Evolutionary conservation across 352 stramenopile species (phyloP).

Genomic region (Globisporangium recalcitrans): DNA sequence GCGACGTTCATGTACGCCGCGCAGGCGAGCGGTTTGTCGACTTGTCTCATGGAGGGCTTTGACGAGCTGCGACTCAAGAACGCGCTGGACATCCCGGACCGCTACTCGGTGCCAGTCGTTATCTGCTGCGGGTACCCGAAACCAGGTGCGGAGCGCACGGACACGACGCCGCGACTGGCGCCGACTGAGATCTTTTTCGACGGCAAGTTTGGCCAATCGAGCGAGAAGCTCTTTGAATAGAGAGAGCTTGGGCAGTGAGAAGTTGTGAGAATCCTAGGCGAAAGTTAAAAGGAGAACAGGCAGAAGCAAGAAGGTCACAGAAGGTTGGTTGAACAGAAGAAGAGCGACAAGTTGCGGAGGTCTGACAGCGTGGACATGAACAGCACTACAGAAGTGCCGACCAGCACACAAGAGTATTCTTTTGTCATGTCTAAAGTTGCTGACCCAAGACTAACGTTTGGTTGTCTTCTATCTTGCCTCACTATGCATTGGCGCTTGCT

Average conservation of each 20-base stretch:
- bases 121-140: constrained; percentile 63
- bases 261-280: too few relatives aligned
- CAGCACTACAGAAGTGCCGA: too few relatives aligned
- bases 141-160: constrained; percentile 6
- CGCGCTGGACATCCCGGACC: constrained; percentile 70
- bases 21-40: constrained; percentile 59
- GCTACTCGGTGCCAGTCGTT: constrained; percentile 71
- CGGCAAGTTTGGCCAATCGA: constrained; percentile 74
- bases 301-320: not conserved
- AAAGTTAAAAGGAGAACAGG: not conserved
- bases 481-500: too few relatives aligned
- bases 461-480: too few relatives aligned
- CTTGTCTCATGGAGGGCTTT: constrained; percentile 79
- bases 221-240: constrained; percentile 42
- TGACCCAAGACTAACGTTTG: too few relatives aligned
- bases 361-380: too few relatives aligned
- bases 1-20: constrained; percentile 68
- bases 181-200: constrained; percentile 80
- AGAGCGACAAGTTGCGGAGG: too few relatives aligned
- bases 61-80: constrained; percentile 59
- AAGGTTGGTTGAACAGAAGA: too few relatives aligned
- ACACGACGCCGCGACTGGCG: constrained; percentile 38
- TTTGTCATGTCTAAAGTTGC: too few relatives aligned
- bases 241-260: too few relatives aligned
- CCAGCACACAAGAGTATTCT: too few relatives aligned